Base-by-base conservation (phyloP, 768 basidiomycete species). In the Thelephora aurantiotincta region DNA sequence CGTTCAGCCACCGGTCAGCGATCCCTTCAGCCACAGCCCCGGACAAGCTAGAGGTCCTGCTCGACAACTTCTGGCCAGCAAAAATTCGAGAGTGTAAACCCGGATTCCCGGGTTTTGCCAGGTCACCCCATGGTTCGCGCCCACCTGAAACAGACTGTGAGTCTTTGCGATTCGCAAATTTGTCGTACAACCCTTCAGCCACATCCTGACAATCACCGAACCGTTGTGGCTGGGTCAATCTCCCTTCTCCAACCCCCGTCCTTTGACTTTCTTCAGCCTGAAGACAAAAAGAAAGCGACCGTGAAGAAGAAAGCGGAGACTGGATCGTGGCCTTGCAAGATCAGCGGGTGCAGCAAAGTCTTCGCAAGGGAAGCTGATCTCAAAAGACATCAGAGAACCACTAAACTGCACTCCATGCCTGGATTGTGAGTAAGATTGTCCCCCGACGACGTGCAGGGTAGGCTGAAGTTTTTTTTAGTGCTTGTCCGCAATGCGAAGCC, bases 331-430 rank as follows among this genome's bases (percentile, higher is more conserved):
- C 82, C 84, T 6, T 87, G 84, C 68, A 77, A 77, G 60, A 85
- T 87, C 58, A 74, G 79, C 57, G 84, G 82, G 26, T 87, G 84
- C 65, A 78, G 75, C 64, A 87, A 86, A 63, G 76, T 82, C 59
- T 87, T 87, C 58, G 83, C 81, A 42, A 73, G 84, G 46, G 84
- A 87, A 62, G 84, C 84, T 13, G 84, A 87, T 68, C 65, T 87
- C 52, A 86, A 85, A 68, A 61, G 84, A 55, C 84, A 87, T 60
- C 84, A 86, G 58, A 69, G 82, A 59, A 87, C 84, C 30, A 85
- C 84, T 19, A 87, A 83, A 60, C 61, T 73, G 43, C 84, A 87
- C 64, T 80, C 80, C 2, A 67, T 80, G 61, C 81, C 84, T 33
- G 77, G 75, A 55, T 85, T 80, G 83, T 85, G 57, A 46, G 66